These are phyloP conservation scores for Tuber melanosporum DNA, from an alignment of 495 filamentous ascomycete genomes.

Conservation along the genomic window DNA sequence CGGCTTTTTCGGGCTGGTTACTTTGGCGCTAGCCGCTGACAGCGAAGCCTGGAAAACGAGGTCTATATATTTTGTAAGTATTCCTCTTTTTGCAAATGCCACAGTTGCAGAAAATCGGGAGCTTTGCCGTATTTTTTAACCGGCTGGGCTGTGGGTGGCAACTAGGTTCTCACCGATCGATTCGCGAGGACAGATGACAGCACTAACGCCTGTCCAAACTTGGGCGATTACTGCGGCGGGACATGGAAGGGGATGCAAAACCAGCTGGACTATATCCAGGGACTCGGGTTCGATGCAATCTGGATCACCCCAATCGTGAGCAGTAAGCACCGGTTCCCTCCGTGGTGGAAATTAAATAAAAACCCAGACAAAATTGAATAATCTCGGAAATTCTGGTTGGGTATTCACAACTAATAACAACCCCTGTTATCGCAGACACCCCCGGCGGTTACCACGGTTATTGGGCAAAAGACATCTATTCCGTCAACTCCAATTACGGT, in stretches of 20 bases:
- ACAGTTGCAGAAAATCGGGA: slow-evolving; percentile 9
- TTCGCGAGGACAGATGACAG: slow-evolving; percentile 63
- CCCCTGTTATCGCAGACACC: slow-evolving; percentile 23
- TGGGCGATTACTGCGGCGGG: slow-evolving; percentile 64
- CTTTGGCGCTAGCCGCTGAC: slow-evolving; percentile 39
- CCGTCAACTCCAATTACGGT: slow-evolving; percentile 61
- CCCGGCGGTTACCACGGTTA: slow-evolving; percentile 61
- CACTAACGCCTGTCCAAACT: slow-evolving; percentile 49
- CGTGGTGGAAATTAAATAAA: not conserved
- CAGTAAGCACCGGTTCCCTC: slow-evolving; percentile 41
- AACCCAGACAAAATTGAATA: no score
- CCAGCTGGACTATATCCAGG: slow-evolving; percentile 63
- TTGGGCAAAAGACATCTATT: slow-evolving; percentile 64
- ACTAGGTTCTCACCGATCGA: slow-evolving; percentile 58
- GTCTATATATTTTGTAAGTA: slow-evolving; percentile 38
- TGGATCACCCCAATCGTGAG: slow-evolving; percentile 77
- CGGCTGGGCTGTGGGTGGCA: not conserved
- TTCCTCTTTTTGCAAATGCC: not conserved
- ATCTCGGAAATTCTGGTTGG: not conserved
- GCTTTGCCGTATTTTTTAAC: slow-evolving; percentile 12
- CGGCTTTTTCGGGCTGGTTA: slow-evolving; percentile 31
- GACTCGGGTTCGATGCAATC: slow-evolving; percentile 73
- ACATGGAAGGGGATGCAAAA: slow-evolving; percentile 67
- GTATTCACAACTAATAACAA: not conserved
- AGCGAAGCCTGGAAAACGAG: slow-evolving; percentile 44